phyloP scores from a whole-genome alignment of 2,329 filamentous ascomycete genomes.

The Colletotrichum chrysophilum region DNA sequence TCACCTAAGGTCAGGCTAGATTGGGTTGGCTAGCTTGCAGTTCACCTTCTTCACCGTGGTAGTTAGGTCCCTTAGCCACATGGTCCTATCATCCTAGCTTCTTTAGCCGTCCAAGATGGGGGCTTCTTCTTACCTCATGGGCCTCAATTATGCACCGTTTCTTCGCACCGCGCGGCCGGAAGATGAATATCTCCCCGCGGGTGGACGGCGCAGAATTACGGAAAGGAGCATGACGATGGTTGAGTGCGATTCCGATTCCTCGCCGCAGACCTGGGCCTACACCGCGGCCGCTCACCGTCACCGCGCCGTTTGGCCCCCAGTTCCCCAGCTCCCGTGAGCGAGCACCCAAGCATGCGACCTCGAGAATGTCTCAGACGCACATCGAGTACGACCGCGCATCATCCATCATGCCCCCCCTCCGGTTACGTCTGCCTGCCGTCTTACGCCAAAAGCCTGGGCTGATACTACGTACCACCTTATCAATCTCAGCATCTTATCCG shows the following conservation, averaged over 20 bases:
- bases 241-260: background rate
- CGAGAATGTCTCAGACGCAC: slow-evolving; percentile 16
- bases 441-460: background rate
- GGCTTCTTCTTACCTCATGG: background rate
- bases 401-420: background rate
- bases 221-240: background rate
- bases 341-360: slow-evolving; percentile 5
- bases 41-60: background rate
- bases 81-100: background rate
- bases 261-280: background rate
- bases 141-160: background rate
- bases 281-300: background rate
- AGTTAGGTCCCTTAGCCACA: background rate
- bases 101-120: background rate
- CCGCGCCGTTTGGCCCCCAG: background rate
- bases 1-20: background rate
- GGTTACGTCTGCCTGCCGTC: background rate
- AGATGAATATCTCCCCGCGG: background rate
- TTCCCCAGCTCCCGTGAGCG: slow-evolving; percentile 14
- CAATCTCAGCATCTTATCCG: background rate
- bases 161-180: background rate
- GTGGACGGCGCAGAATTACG: background rate
- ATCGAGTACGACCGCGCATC: background rate
- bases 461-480: background rate
- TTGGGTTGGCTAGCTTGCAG: background rate